A percentile compares a stretch with the other conserved stretches of the same genome.
Conservation (phyloP, 345 rosid genomes). For the Kernera saxatilis region DNA sequence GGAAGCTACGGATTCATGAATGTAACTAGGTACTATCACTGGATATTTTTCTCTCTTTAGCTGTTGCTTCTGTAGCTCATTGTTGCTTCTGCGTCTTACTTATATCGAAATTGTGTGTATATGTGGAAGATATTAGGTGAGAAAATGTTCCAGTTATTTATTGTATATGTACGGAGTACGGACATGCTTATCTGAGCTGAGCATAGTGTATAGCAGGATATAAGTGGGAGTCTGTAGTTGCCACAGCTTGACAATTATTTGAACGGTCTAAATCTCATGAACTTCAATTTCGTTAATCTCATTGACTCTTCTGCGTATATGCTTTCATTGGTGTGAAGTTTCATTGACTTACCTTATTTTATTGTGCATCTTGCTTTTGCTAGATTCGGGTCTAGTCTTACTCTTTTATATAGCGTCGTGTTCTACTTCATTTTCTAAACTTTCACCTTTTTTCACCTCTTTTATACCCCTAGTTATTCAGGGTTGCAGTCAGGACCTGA, state of each 20-base stretch:
- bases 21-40: slow-evolving; percentile 58
- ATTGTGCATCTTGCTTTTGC: neutral
- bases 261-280: neutral
- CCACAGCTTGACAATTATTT: neutral
- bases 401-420: neutral
- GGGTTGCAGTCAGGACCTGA: slow-evolving; percentile 51
- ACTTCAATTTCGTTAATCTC: neutral
- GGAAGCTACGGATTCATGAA: slow-evolving; percentile 97
- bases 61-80: neutral
- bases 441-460: neutral
- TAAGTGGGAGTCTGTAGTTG: neutral
- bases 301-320: neutral
- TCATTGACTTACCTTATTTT: neutral
- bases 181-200: neutral
- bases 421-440: neutral
- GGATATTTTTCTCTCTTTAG: neutral
- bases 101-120: neutral
- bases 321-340: neutral
- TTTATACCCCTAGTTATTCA: slow-evolving; percentile 48
- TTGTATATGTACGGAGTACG: neutral
- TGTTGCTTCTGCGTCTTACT: slow-evolving; percentile 1
- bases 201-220: neutral
- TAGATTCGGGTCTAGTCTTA: neutral
- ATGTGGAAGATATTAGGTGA: neutral
- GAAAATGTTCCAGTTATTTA: neutral